Base-by-base conservation (phyloP, 1,284 basidiomycete species). In the Prillingera fragicola region DNA sequence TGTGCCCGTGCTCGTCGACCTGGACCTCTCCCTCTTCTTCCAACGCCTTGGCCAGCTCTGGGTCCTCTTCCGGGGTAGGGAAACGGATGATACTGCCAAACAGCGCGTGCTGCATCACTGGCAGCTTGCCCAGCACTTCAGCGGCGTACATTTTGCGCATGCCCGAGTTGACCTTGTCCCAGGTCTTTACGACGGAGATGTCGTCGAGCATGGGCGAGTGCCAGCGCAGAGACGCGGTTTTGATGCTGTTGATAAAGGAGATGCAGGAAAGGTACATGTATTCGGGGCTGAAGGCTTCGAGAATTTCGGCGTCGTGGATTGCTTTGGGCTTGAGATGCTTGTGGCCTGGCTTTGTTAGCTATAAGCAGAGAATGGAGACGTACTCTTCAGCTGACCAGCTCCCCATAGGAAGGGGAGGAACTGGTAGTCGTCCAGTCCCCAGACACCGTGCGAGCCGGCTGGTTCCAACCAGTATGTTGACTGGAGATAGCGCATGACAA, bases 181-280 rank as follows among this genome's bases (percentile, higher is more conserved):
- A 97, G 2, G 88, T 87, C 72, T 92, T 95, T 43, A 95, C 94
- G 4, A 84, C 89, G 0, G 90, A 94, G 50, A 98, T 98, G 66
- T 97, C 94, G 65, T 97, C 90, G 10, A 98, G 79, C 94, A 98
- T 98, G 1, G 94, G 95, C 1, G 90, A 96, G 72, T 98, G 95
- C 95, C 94, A 98, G 38, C 92, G 79, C 3, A 98, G 75, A 0
- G 89, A 91, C 0, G 91, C 91, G 0, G 91, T 92, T 70, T 98
- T 97, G 61, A 95, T 88, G 14, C 88, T 90, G 70, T 97, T 97
- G 73, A 97, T 97, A 69, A 96, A 97, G 41, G 82, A 77, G 60
- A 98, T 94, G 71, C 92, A 97, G 0, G 90, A 85, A 61, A 98
- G 82, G 67, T 98, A 99, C 79, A 99, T 97, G 76, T 96, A 99